Evolutionary conservation across 78 protist species (phyloP).

Genomic region (Dictyostelium discoideum): dicty_2.7 NC_007089.4:867001-867500

Average conservation of each 20-base stretch:
- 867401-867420: slow-evolving; percentile 68
- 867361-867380: slow-evolving; percentile 76
- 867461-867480: slow-evolving; percentile 26
- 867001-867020: slow-evolving; percentile 64
- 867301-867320: slow-evolving; percentile 75
- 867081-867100: slow-evolving; percentile 78
- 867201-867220: slow-evolving; percentile 68
- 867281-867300: slow-evolving; percentile 77
- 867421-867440: slow-evolving; percentile 86
- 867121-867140: slow-evolving; percentile 8
- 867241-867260: slow-evolving; percentile 74
- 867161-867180: slow-evolving; percentile 71
- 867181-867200: slow-evolving; percentile 76
- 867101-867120: slow-evolving; percentile 42
- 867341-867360: slow-evolving; percentile 67
- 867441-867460: slow-evolving; percentile 70
- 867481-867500: slow-evolving; percentile 42
- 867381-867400: slow-evolving; percentile 74
- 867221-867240: slow-evolving; percentile 56
- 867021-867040: slow-evolving; percentile 47
- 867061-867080: slow-evolving; percentile 72
- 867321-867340: slow-evolving; percentile 63
- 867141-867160: slow-evolving; percentile 40
- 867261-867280: slow-evolving; percentile 84
- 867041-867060: slow-evolving; percentile 44